These are phyloP conservation scores for Nicotiana attenuata DNA, from an alignment of 257 asterid genomes.

Conservation along the genomic window DNA sequence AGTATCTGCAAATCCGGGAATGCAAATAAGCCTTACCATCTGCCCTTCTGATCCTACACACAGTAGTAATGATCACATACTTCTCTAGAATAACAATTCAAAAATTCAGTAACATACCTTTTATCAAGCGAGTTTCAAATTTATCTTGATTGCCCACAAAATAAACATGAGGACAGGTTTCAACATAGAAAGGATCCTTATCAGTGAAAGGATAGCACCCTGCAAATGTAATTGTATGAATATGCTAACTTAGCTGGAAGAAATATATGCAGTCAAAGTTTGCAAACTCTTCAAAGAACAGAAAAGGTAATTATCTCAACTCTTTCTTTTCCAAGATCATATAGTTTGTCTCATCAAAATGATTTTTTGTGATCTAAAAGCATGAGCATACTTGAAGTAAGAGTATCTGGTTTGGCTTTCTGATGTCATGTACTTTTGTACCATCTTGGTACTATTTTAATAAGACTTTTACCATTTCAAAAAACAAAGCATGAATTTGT, in stretches of 20 bases:
- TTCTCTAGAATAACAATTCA: neutral
- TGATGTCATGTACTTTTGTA: too few species aligned
- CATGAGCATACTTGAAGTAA: neutral
- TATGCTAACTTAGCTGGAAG: neutral
- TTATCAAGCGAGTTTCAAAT: conserved; percentile 50
- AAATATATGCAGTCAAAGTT: neutral
- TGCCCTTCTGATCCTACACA: conserved; percentile 84
- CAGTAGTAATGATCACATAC: conserved; percentile 2
- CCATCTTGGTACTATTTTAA: too few species aligned
- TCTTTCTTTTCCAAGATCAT: conserved; percentile 1
- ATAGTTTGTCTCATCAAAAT: neutral
- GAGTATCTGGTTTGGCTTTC: too few species aligned
- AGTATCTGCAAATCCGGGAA: conserved; percentile 78
- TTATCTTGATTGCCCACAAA: conserved; percentile 86
- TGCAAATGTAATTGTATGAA: conserved; percentile 20
- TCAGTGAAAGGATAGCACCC: conserved; percentile 98
- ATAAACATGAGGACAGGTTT: conserved; percentile 92
- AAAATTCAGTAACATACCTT: conserved; percentile 39
- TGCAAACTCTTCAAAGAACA: neutral
- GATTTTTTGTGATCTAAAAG: neutral
- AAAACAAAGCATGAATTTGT: neutral
- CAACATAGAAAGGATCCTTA: conserved; percentile 88
- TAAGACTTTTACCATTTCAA: too few species aligned
- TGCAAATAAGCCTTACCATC: conserved; percentile 66
- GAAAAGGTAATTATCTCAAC: neutral